Evolutionary conservation across 2,329 filamentous ascomycete species (phyloP).

Genomic region (Hypomyces rosellus): DNA sequence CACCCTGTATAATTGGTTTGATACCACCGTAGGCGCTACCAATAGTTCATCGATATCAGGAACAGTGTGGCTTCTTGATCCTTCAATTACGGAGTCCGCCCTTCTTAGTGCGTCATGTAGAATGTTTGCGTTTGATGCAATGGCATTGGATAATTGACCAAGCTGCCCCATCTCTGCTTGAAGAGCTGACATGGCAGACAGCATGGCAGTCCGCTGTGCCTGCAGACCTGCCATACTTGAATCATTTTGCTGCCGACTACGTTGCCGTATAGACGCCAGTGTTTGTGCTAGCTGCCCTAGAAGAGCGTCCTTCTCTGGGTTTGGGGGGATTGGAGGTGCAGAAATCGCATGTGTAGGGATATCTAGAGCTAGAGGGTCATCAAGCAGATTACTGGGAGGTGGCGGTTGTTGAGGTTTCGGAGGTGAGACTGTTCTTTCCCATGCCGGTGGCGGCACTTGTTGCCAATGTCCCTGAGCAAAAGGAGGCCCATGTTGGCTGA

Average conservation of each 20-base stretch:
- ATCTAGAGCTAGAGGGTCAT: slow-evolving; percentile 48
- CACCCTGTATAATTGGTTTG: slow-evolving; percentile 83
- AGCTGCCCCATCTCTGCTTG: slow-evolving; percentile 69
- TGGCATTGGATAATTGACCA: slow-evolving; percentile 60
- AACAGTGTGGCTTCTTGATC: slow-evolving; percentile 60
- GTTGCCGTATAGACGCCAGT: slow-evolving; percentile 62
- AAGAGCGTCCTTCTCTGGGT: slow-evolving; percentile 89
- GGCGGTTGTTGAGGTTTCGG: slow-evolving; percentile 15
- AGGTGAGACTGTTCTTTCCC: slow-evolving; percentile 11
- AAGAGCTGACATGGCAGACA: slow-evolving; percentile 60
- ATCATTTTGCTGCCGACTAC: slow-evolving; percentile 64
- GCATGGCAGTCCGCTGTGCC: slow-evolving; percentile 74
- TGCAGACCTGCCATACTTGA: slow-evolving; percentile 68
- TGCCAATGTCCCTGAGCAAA: slow-evolving; percentile 19
- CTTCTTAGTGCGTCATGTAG: slow-evolving; percentile 70
- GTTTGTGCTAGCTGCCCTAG: slow-evolving; percentile 68
- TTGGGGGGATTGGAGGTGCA: slow-evolving; percentile 84
- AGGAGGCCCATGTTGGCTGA: slow-evolving; percentile 6
- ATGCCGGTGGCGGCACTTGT: slow-evolving; percentile 17
- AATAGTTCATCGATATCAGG: slow-evolving; percentile 85
- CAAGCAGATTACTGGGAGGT: slow-evolving; percentile 45
- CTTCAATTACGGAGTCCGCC: slow-evolving; percentile 71
- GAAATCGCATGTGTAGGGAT: slow-evolving; percentile 47
- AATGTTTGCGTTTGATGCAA: slow-evolving; percentile 72
- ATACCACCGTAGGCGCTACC: slow-evolving; percentile 88